Percentiles rank a stretch among this genome's conserved stretches.
phyloP scores from a whole-genome alignment of 495 filamentous ascomycete species.

The Pseudevernia furfuracea region DNA sequence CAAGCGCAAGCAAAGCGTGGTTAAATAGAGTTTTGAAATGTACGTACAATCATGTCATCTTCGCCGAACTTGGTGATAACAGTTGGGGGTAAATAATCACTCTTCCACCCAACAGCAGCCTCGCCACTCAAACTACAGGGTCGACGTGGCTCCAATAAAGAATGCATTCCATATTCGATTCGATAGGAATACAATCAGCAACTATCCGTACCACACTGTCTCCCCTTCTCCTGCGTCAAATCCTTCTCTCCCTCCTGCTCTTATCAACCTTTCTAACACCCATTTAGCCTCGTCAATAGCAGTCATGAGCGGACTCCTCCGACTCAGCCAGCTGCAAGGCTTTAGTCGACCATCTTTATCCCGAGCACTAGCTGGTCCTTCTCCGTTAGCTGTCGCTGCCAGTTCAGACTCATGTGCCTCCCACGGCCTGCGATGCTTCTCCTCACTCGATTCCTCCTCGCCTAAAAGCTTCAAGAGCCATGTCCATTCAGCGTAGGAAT shows the following conservation, averaged over 20 bases:
- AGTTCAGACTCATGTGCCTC: neutral
- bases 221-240: neutral
- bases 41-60: too few relatives aligned
- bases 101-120: neutral
- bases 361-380: neutral
- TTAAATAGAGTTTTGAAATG: too few relatives aligned
- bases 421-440: conserved; percentile 21
- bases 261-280: neutral
- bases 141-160: neutral
- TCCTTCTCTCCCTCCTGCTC: neutral
- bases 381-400: neutral
- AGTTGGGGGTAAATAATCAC: neutral
- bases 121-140: neutral
- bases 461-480: conserved; percentile 69
- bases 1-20: neutral
- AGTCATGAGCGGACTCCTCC: neutral
- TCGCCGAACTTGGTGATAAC: too few relatives aligned
- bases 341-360: neutral
- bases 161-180: too few relatives aligned
- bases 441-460: conserved; percentile 47
- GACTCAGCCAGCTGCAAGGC: neutral
- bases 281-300: neutral
- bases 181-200: neutral
- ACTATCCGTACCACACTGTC: neutral
- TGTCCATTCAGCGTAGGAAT: conserved; percentile 73